A percentile compares a stretch with the other conserved stretches of the same genome.
These are phyloP conservation scores for Ormosia emarginata DNA, from an alignment of 306 rosid genomes.

Conservation along the genomic window DNA sequence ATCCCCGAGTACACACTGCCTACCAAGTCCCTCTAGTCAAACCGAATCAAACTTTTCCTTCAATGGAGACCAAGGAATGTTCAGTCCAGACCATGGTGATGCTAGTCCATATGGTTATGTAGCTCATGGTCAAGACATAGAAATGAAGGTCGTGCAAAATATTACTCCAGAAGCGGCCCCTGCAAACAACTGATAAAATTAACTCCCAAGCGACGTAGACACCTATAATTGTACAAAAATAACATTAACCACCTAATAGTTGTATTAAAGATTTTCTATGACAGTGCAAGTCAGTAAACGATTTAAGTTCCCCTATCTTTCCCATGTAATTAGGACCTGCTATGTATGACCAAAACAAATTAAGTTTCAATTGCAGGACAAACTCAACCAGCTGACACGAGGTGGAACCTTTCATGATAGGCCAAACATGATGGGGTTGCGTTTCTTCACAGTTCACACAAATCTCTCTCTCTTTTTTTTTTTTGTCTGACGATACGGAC, in stretches of 20 bases:
- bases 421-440: too few relatives aligned
- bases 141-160: neutral
- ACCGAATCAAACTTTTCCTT: conserved; percentile 2
- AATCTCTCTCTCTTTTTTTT: too few relatives aligned
- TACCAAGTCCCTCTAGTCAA: conserved; percentile 34
- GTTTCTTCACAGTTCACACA: too few relatives aligned
- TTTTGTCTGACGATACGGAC: too few relatives aligned
- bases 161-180: neutral
- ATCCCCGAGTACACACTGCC: conserved; percentile 31
- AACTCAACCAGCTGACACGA: too few relatives aligned
- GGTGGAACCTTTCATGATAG: too few relatives aligned
- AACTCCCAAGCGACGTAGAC: neutral
- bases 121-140: neutral
- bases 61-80: conserved; percentile 9
- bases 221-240: neutral
- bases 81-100: neutral
- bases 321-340: neutral
- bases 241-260: neutral
- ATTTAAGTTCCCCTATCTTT: too few relatives aligned
- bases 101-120: neutral
- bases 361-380: too few relatives aligned
- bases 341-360: too few relatives aligned
- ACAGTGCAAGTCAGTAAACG: neutral
- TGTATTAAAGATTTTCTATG: neutral
- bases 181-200: neutral